Evolutionary conservation across 371 early-diverging fungal species (phyloP), one percentile per base, ranked within the genome.

Genomic region (Blakeslea trispora): DNA sequence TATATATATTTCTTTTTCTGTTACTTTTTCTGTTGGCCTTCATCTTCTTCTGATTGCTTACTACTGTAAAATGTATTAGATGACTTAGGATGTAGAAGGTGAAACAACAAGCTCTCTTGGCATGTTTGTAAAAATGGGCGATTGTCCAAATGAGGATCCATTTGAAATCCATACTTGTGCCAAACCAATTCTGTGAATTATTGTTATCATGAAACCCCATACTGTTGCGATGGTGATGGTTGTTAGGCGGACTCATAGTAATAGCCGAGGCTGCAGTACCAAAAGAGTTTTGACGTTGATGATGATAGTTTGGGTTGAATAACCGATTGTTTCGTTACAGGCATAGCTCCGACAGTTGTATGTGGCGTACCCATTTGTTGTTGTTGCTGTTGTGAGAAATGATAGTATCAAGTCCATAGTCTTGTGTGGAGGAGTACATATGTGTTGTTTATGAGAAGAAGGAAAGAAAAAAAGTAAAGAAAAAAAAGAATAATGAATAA

Each of bases 1-100:
- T 31, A 21, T 51, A 28, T 28, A 28, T 28, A n/a, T n/a, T n/a
- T n/a, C n/a, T n/a, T n/a, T n/a, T n/a, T n/a, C n/a, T n/a, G 70
- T 68, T 66, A 74, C 77, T 74, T 74, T 64, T 61, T 63, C 44
- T 77, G 78, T 37, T 66, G 64, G 14, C 48, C 23, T 41, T 74
- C 72, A 28, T 70, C 68, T 7, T 74, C 75, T 22, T 78, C 75
- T 41, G 35, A 28, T 32, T 51, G 42, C 52, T 53, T 11, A 28
- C 52, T 17, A 28, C 28, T 28, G 50, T 52, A 35, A 45, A 55
- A 3, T 42, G 40, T 49, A 55, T 60, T 0, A 67, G 45, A 59
- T 61, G 67, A 11, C 63, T 46, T 15, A 51, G 22, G 70, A 70
- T 10, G 61, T 66, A 24, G 70, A 70, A 5, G 70, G 70, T 18